Evolutionary conservation across 1,139 yeast species (phyloP).

Genomic region (Diutina scorzettiae): DNA sequence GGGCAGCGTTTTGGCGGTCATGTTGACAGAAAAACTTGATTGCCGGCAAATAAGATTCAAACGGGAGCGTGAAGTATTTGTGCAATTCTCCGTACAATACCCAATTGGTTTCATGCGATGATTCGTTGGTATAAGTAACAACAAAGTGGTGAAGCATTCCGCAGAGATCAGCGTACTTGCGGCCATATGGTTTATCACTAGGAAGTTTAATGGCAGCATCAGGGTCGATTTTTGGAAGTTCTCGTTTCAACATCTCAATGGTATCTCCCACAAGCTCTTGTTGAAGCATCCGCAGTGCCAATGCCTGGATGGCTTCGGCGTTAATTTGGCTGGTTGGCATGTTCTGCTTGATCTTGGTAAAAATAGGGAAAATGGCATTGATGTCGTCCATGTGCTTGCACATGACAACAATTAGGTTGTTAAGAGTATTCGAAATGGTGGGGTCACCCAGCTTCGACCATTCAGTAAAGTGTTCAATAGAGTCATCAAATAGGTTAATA

Average conservation of each 20-base stretch:
- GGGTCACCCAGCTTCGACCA: constrained; percentile 27
- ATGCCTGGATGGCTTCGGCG: constrained; percentile 34
- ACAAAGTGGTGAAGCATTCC: constrained; percentile 36
- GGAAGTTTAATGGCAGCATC: constrained; percentile 22
- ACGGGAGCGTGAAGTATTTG: constrained; percentile 48
- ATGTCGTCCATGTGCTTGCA: constrained; percentile 14
- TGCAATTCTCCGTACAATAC: constrained; percentile 48
- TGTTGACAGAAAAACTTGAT: constrained; percentile 48
- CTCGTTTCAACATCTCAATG: constrained; percentile 46
- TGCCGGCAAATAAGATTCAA: constrained; percentile 46
- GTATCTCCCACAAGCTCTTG: constrained; percentile 45
- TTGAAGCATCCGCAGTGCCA: constrained; percentile 35
- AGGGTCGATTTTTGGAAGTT: constrained; percentile 38
- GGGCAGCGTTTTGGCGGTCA: constrained; percentile 52
- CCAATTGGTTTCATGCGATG: constrained; percentile 45
- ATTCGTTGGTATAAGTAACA: constrained; percentile 26
- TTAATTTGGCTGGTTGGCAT: constrained; percentile 18
- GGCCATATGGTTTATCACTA: constrained; percentile 16
- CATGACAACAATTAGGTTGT: constrained; percentile 19
- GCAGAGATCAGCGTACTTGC: constrained; percentile 21
- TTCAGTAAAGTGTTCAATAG: constrained; percentile 14
- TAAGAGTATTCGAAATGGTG: constrained; percentile 18
- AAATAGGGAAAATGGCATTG: constrained; percentile 20
- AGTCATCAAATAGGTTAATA: constrained; percentile 21
- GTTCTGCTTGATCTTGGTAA: constrained; percentile 27